phyloP scores from a whole-genome alignment of 805 yeast species.

The Saturnispora diversa region DNA sequence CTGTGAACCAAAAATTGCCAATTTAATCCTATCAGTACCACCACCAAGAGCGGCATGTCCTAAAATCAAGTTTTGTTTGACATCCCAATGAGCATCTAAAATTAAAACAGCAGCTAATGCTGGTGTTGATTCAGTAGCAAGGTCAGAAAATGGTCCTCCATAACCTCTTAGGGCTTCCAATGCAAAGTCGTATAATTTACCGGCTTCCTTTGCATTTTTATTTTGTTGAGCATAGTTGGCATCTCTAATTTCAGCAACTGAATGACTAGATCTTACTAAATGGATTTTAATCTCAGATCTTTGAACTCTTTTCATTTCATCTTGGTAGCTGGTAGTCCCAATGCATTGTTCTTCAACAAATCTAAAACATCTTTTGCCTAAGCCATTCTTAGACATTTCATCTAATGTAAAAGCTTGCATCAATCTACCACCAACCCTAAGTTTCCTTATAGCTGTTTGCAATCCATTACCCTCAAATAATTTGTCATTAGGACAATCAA shows the following conservation, averaged over 20 bases:
- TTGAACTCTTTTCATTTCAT: constrained; percentile 24
- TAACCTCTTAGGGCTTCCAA: constrained; percentile 55
- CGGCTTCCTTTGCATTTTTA: constrained; percentile 57
- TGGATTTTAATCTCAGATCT: constrained; percentile 72
- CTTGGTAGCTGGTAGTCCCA: constrained; percentile 46
- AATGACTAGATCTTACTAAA: constrained; percentile 55
- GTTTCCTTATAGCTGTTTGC: constrained; percentile 61
- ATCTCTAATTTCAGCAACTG: constrained; percentile 65
- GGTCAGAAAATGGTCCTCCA: constrained; percentile 45
- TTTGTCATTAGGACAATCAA: constrained; percentile 58
- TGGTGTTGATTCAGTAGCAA: constrained; percentile 33
- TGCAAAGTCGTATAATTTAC: constrained; percentile 74
- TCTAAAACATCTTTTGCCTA: constrained; percentile 71
- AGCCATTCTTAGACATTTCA: constrained; percentile 72
- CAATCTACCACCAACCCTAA: constrained; percentile 75
- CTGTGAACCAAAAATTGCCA: constrained; percentile 93
- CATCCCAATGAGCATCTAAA: constrained; percentile 81
- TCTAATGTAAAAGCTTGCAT: constrained; percentile 91
- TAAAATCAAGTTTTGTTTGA: constrained; percentile 44
- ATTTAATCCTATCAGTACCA: constrained; percentile 54
- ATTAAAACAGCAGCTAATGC: constrained; percentile 79
- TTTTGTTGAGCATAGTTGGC: constrained; percentile 86
- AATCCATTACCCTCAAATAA: constrained; percentile 54
- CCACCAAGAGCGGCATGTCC: constrained; percentile 97
- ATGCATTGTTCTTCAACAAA: constrained; percentile 57